Base-by-base conservation (phyloP, 1,139 yeast species). In the Candida sp. region DNA sequence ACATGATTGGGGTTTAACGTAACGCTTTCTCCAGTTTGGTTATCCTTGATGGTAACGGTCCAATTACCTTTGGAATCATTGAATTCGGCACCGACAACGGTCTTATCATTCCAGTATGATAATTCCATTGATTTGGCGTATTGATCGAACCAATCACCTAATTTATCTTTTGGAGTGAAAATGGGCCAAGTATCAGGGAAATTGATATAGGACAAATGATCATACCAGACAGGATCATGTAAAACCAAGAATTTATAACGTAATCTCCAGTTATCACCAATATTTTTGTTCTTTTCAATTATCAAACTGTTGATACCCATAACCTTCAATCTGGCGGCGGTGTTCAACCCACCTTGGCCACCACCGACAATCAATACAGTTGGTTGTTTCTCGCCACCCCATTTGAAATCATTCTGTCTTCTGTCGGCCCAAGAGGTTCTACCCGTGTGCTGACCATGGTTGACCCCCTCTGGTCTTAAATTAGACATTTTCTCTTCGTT, bases 231-330 rank as follows among this genome's bases (percentile, higher is more conserved):
- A 3, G 76, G 74, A 49, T 72, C 77, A 50, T 71, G 77, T 30
- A 72, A 53, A n/a, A 70, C 72, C 42, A 71, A 54, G 49, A 68
- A 71, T 51, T 68, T 66, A 54, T 71, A 71, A 35, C 77, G 55
- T 47, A 63, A 62, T 49, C 76, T 57, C 77, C 79, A 71, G 50
- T 70, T 71, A 50, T 72, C 77, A 49, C 77, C 77, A 41, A 71
- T 56, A 22, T 56, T 52, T 21, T 46, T 42, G 47, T 70, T 66
- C 30, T 63, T 57, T 39, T 71, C 77, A 8, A 71, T 60, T 44
- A 71, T 63, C 40, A 72, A 52, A 1, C 64, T 54, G 42, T 63
- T 61, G 36, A 68, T 54, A 11, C 76, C 76, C 58, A 66, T 61
- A 5, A 60, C 56, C 49, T 68, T 68, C 50, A 71, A 57, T 39